Conservation (phyloP, 129 eudicot genomes). For the Escallonia herrerae region DNA sequence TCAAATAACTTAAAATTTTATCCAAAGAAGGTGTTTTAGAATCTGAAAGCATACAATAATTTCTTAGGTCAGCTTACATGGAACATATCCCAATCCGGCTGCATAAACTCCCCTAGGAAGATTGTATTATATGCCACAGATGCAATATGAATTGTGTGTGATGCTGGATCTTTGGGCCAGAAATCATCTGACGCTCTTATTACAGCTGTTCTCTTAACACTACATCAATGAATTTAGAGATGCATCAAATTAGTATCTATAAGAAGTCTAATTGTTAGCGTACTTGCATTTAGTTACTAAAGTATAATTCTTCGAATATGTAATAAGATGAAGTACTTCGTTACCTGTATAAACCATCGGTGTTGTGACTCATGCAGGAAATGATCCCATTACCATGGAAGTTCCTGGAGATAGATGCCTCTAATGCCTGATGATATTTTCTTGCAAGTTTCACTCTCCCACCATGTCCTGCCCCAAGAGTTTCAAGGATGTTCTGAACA, state of each 20-base stretch:
- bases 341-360: constrained; percentile 87
- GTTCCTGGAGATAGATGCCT: constrained; percentile 72
- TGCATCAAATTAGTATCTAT: not conserved
- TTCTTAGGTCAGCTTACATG: constrained; percentile 47
- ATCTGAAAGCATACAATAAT: not conserved
- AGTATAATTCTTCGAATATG: not conserved
- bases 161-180: constrained; percentile 87
- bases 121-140: constrained; percentile 86
- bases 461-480: constrained; percentile 89
- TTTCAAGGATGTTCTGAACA: constrained; percentile 82
- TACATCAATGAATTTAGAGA: constrained; percentile 19
- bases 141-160: constrained; percentile 94
- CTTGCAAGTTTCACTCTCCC: constrained; percentile 81
- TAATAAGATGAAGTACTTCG: not conserved
- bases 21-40: not conserved
- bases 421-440: constrained; percentile 82
- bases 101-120: constrained; percentile 94
- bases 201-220: constrained; percentile 66
- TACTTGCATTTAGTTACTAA: not conserved
- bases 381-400: constrained; percentile 81
- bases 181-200: constrained; percentile 96
- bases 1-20: not conserved
- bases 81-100: constrained; percentile 99
- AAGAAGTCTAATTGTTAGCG: not conserved
- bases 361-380: constrained; percentile 95